These are phyloP conservation scores for Tolypocladium endophyticum DNA, from an alignment of 2,329 filamentous ascomycete species.

Conservation along the genomic window DNA sequence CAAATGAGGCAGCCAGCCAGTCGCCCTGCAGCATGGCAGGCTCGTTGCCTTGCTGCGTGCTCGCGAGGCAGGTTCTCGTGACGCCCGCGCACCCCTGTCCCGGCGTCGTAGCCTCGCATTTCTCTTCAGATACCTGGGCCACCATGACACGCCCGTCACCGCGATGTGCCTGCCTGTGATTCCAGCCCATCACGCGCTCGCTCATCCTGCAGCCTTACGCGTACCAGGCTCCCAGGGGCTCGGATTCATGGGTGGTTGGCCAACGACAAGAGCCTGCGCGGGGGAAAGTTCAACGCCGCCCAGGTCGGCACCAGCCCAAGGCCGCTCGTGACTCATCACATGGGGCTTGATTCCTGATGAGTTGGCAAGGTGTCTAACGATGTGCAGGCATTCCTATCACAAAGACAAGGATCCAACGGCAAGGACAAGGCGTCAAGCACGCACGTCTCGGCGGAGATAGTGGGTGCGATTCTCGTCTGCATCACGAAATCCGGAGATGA, in stretches of 20 bases:
- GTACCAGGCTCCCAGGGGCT: neutral
- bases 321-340: neutral
- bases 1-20: neutral
- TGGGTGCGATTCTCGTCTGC: neutral
- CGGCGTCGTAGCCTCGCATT: neutral
- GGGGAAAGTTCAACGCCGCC: neutral
- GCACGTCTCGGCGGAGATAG: neutral
- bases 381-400: neutral
- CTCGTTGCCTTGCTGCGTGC: neutral
- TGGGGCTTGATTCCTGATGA: neutral
- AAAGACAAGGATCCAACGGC: neutral
- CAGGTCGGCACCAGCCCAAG: neutral
- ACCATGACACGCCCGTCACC: neutral
- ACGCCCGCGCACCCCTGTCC: neutral
- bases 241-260: neutral
- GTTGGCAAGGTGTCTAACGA: neutral
- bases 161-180: neutral
- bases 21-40: neutral
- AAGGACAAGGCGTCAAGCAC: neutral
- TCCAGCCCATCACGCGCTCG: neutral
- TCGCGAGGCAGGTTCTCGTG: neutral
- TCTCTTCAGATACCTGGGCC: neutral
- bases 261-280: neutral
- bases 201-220: constrained; percentile 2
- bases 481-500: constrained; percentile 4